These are phyloP conservation scores for Volvariella volvacea DNA, from an alignment of 1,284 basidiomycete species.

Conservation along the genomic window DNA sequence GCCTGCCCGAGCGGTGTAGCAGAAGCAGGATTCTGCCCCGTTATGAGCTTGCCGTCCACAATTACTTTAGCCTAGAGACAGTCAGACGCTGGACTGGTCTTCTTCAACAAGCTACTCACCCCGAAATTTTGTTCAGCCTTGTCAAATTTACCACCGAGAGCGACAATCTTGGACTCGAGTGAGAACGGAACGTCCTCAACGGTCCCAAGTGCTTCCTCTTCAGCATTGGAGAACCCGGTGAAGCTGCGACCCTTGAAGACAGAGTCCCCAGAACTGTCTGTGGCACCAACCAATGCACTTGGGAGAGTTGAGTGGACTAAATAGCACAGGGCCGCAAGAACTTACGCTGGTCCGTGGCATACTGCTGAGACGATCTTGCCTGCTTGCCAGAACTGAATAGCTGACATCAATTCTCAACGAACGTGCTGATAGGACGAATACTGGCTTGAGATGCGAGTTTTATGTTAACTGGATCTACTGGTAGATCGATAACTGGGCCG, in stretches of 20 bases:
- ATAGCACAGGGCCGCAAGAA: constrained; percentile 1
- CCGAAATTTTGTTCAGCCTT: constrained; percentile 52
- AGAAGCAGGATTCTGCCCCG: constrained; percentile 73
- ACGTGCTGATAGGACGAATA: constrained; percentile 4
- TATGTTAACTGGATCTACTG: constrained; percentile 50
- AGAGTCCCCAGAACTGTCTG: constrained; percentile 47
- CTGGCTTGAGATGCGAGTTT: constrained; percentile 51
- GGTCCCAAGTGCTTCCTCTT: constrained; percentile 48
- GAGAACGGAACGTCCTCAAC: constrained; percentile 57
- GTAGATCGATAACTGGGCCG: constrained; percentile 66
- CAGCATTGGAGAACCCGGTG: constrained; percentile 69
- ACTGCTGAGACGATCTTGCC: constrained; percentile 60
- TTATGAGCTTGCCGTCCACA: constrained; percentile 36
- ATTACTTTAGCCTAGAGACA: constrained; percentile 30
- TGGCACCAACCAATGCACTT: constrained; percentile 48
- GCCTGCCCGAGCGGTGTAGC: constrained; percentile 40
- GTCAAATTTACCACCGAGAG: constrained; percentile 60
- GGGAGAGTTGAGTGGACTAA: not conserved
- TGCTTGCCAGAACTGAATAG: constrained; percentile 47
- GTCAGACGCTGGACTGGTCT: no score
- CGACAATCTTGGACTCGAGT: constrained; percentile 54
- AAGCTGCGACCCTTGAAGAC: constrained; percentile 56
- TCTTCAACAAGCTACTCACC: constrained; percentile 27
- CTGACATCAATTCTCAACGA: not conserved
- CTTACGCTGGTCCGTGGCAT: constrained; percentile 68